A percentile compares a stretch with the other conserved stretches of the same genome.
phyloP scores from a whole-genome alignment of 139 green algal genomes.

The Haematococcus lacustris region DNA sequence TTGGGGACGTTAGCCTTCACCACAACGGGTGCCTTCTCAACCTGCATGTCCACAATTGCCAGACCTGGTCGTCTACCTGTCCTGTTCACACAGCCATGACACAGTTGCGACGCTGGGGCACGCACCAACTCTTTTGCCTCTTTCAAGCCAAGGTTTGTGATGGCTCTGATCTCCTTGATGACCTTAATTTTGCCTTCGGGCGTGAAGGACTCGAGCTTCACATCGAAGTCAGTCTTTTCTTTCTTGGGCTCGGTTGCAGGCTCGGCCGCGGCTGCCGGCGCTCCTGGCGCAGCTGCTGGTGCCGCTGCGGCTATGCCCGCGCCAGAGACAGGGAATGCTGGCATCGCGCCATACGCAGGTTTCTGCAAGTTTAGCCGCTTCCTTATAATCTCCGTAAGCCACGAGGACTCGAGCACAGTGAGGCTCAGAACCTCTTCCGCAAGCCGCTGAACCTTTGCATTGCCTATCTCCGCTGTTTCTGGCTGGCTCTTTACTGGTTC shows the following conservation, averaged over 20 bases:
- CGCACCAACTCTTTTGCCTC: constrained; percentile 95
- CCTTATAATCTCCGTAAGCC: constrained; percentile 64
- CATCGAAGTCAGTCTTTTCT: constrained; percentile 82
- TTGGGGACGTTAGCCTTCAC: constrained; percentile 88
- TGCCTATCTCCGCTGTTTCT: too few species aligned
- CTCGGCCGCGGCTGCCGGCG: constrained; percentile 18
- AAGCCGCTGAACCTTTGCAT: constrained; percentile 46
- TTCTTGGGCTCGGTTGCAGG: constrained; percentile 29
- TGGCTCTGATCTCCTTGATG: constrained; percentile 94
- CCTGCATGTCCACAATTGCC: too few species aligned
- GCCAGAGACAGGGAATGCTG: constrained; percentile 30
- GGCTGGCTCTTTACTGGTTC: too few species aligned
- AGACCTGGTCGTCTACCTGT: too few species aligned
- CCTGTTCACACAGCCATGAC: not conserved
- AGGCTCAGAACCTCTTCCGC: constrained; percentile 66
- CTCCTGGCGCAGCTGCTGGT: constrained; percentile 11
- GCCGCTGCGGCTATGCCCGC: constrained; percentile 14
- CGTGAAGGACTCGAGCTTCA: constrained; percentile 92
- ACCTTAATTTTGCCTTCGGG: constrained; percentile 95
- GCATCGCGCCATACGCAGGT: constrained; percentile 19
- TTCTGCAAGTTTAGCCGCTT: constrained; percentile 57
- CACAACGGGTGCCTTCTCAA: constrained; percentile 85
- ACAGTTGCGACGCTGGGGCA: not conserved
- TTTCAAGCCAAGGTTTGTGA: constrained; percentile 93
- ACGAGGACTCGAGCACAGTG: constrained; percentile 66